Conservation (phyloP, 768 basidiomycete genomes). For the Serendipita sp. region DNA sequence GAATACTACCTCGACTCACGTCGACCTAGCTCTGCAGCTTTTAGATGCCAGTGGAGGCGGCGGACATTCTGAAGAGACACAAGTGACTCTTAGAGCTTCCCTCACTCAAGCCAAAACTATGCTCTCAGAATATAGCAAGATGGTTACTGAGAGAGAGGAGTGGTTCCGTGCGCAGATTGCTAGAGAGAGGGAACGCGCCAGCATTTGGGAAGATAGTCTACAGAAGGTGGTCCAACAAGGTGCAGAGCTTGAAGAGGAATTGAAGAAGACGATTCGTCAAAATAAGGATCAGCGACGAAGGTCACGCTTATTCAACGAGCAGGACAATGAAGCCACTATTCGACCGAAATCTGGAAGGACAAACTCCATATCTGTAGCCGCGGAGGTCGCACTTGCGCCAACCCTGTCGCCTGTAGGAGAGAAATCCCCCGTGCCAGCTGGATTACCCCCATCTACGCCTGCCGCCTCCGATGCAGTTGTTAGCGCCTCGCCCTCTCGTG, state of each 20-base stretch:
- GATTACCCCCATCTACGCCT: neutral
- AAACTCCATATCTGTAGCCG: neutral
- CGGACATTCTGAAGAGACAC: conserved; percentile 19
- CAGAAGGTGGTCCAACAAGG: conserved; percentile 75
- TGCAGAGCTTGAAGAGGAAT: conserved; percentile 64
- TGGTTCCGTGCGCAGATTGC: conserved; percentile 56
- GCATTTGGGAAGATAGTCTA: conserved; percentile 82
- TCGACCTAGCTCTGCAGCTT: conserved; percentile 59
- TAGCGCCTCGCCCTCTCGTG: neutral
- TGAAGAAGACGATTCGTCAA: conserved; percentile 26
- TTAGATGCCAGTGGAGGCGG: conserved; percentile 29
- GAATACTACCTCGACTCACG: conserved; percentile 53
- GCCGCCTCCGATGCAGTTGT: neutral
- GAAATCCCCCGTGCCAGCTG: neutral
- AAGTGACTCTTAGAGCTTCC: conserved; percentile 43
- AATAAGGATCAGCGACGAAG: neutral
- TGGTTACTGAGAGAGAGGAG: conserved; percentile 62
- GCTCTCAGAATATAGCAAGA: conserved; percentile 49
- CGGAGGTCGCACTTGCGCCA: neutral
- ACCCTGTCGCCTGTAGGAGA: neutral
- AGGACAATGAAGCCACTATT: neutral
- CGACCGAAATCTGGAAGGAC: neutral
- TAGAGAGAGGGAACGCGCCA: conserved; percentile 45
- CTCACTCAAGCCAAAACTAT: conserved; percentile 39
- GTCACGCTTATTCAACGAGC: neutral